These are phyloP conservation scores for Penicillium sp. DNA, from an alignment of 2,329 filamentous ascomycete genomes.

Conservation along the genomic window DNA sequence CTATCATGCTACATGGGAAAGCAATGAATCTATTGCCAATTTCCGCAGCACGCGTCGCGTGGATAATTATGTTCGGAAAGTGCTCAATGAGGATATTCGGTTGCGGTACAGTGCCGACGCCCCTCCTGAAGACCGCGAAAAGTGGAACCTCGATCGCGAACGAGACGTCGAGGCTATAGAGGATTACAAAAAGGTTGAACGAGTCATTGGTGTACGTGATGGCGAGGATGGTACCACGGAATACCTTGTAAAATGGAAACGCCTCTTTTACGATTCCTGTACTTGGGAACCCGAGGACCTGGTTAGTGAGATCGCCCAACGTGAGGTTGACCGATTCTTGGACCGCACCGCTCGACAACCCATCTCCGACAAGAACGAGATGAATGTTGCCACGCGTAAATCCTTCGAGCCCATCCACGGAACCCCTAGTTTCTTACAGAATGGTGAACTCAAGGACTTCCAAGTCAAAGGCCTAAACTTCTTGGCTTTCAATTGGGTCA, in stretches of 20 bases:
- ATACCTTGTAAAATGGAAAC: slow-evolving; percentile 97
- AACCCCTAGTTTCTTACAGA: slow-evolving; percentile 81
- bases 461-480: slow-evolving; percentile 95
- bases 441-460: slow-evolving; percentile 84
- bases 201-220: slow-evolving; percentile 79
- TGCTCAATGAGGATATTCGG: slow-evolving; percentile 74
- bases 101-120: slow-evolving; percentile 71
- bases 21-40: slow-evolving; percentile 67
- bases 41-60: slow-evolving; percentile 82
- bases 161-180: slow-evolving; percentile 81
- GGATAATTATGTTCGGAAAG: slow-evolving; percentile 90
- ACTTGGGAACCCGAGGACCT: slow-evolving; percentile 85
- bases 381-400: slow-evolving; percentile 70
- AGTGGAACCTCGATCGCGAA: slow-evolving; percentile 93
- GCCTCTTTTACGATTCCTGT: slow-evolving; percentile 85
- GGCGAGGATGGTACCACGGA: slow-evolving; percentile 74
- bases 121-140: slow-evolving; percentile 81
- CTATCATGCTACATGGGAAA: slow-evolving; percentile 94
- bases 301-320: slow-evolving; percentile 75
- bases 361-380: slow-evolving; percentile 73
- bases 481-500: slow-evolving; percentile 91
- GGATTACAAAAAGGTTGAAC: slow-evolving; percentile 88
- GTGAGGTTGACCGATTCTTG: slow-evolving; percentile 86
- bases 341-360: slow-evolving; percentile 79
- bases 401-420: slow-evolving; percentile 69